Percentiles rank a stretch among this genome's conserved stretches.
Conservation (phyloP, 2,329 filamentous ascomycete species). For the Polychaeton citri region DNA sequence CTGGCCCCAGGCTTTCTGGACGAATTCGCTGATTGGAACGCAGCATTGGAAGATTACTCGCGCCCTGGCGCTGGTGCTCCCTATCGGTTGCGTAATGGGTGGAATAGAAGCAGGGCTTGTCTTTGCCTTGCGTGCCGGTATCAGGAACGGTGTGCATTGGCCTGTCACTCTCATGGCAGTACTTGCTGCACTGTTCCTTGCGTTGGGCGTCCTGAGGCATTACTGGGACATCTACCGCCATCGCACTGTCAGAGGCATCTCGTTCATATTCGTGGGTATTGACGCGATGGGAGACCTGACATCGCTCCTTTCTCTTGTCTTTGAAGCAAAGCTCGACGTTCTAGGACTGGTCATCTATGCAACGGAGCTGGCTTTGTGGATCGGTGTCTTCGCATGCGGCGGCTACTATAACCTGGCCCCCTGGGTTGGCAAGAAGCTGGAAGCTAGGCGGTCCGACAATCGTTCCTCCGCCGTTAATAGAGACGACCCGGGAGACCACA, state of each 20-base stretch:
- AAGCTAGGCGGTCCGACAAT: constrained; percentile 4
- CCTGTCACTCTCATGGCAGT: constrained; percentile 54
- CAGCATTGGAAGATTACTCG: constrained; percentile 41
- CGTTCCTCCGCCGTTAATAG: constrained; percentile 2
- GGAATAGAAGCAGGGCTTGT: constrained; percentile 47
- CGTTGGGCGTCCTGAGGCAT: constrained; percentile 52
- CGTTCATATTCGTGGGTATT: constrained; percentile 57
- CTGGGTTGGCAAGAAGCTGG: constrained; percentile 34
- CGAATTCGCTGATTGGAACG: too few species aligned
- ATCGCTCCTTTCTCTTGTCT: constrained; percentile 51
- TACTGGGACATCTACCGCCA: constrained; percentile 58
- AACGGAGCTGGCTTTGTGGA: constrained; percentile 52
- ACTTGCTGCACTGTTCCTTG: constrained; percentile 48
- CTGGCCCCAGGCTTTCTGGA: not conserved
- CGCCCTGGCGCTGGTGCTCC: constrained; percentile 35
- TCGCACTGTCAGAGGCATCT: constrained; percentile 55
- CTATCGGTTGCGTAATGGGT: constrained; percentile 44
- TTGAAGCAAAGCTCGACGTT: constrained; percentile 44
- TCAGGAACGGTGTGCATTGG: constrained; percentile 39
- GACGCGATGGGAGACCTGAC: constrained; percentile 57
- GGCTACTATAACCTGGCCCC: constrained; percentile 51
- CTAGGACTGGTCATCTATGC: constrained; percentile 55
- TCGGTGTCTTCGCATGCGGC: constrained; percentile 52
- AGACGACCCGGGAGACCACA: constrained; percentile 5
- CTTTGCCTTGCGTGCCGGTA: constrained; percentile 38